Evolutionary conservation across 2,329 filamentous ascomycete species (phyloP).

Genomic region (Xylariales sp.): DNA sequence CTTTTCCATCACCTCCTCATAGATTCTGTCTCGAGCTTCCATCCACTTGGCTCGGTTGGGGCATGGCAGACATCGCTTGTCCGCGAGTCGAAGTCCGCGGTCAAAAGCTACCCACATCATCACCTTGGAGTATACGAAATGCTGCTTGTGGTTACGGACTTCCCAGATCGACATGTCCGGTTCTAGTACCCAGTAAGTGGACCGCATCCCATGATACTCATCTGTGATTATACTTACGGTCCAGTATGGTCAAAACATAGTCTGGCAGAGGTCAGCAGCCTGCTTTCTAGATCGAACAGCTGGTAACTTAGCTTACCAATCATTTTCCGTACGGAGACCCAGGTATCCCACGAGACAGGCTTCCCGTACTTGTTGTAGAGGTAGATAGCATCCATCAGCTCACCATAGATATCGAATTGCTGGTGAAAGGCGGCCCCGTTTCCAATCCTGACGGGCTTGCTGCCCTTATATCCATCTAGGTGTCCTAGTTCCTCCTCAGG

Average conservation of each 20-base stretch:
- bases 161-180: conserved; percentile 84
- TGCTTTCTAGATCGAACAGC: background rate
- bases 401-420: conserved; percentile 70
- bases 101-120: conserved; percentile 83
- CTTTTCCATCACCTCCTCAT: conserved; percentile 74
- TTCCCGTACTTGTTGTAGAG: conserved; percentile 77
- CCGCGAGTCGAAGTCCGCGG: conserved; percentile 65
- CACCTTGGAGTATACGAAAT: conserved; percentile 77
- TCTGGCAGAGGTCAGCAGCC: conserved; percentile 36
- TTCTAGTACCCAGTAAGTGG: conserved; percentile 30
- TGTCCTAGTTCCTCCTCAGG: conserved; percentile 65
- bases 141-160: conserved; percentile 68
- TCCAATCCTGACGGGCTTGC: conserved; percentile 68
- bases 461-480: conserved; percentile 67
- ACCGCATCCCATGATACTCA: background rate
- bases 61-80: conserved; percentile 72
- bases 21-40: conserved; percentile 60
- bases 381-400: conserved; percentile 72
- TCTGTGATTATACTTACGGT: conserved; percentile 34
- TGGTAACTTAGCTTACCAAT: conserved; percentile 34
- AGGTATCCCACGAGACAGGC: conserved; percentile 71
- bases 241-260: conserved; percentile 63
- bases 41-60: conserved; percentile 65
- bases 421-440: conserved; percentile 73
- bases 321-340: conserved; percentile 66